Conservation (phyloP, 164 flowering plant species). For the Vitis amurensis region DNA sequence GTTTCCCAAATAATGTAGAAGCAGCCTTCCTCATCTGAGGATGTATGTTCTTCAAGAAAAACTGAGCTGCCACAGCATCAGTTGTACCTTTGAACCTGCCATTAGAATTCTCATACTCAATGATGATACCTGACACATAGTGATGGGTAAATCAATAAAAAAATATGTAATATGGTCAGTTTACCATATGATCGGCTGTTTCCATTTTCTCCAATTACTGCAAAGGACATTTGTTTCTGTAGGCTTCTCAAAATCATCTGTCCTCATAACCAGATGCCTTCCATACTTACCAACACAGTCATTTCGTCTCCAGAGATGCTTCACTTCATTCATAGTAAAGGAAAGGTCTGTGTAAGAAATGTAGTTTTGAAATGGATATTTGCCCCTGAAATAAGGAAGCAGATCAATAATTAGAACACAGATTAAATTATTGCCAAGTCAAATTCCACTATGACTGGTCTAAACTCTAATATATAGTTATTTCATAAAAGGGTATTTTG, state of each 20-base stretch:
- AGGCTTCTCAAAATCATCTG: slow-evolving; percentile 90
- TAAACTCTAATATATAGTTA: too few relatives aligned
- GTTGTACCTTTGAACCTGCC: slow-evolving; percentile 89
- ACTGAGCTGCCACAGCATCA: slow-evolving; percentile 90
- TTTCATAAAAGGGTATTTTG: too few relatives aligned
- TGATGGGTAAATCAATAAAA: neutral
- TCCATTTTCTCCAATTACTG: slow-evolving; percentile 86
- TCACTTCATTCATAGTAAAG: slow-evolving; percentile 85
- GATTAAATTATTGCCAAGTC: neutral
- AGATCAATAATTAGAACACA: slow-evolving; percentile 2
- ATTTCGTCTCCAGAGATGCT: slow-evolving; percentile 89
- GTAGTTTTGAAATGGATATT: slow-evolving; percentile 86
- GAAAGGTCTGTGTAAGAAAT: slow-evolving; percentile 67
- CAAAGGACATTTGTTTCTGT: slow-evolving; percentile 78
- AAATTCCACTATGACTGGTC: neutral
- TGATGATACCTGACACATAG: neutral
- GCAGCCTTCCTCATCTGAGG: slow-evolving; percentile 73
- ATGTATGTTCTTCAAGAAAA: slow-evolving; percentile 89
- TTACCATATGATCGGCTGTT: slow-evolving; percentile 91
- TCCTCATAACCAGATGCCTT: slow-evolving; percentile 66
- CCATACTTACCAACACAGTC: slow-evolving; percentile 58
- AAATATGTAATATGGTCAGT: neutral
- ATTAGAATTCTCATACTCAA: neutral
- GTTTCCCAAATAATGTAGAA: slow-evolving; percentile 61
- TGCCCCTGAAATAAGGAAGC: slow-evolving; percentile 57